These are phyloP conservation scores for Rhodomyrtus psidioides DNA, from an alignment of 441 rosid species.

Conservation along the genomic window DNA sequence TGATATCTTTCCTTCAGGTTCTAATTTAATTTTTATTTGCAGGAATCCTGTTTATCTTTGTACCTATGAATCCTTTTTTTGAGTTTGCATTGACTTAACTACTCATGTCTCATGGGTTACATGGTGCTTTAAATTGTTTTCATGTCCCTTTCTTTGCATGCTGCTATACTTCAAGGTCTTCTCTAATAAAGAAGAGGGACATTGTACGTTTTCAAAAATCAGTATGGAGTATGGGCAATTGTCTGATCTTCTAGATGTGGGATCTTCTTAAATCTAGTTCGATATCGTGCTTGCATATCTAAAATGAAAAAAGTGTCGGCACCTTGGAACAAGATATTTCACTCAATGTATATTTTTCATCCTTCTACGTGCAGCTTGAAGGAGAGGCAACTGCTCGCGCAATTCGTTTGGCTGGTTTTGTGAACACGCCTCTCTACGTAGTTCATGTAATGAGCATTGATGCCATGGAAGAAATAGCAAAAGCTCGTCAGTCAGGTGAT, in stretches of 20 bases:
- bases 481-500: conserved; percentile 89
- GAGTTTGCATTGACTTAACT: background rate
- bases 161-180: background rate
- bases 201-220: background rate
- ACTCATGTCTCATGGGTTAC: background rate
- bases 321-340: background rate
- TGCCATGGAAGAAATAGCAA: conserved; percentile 97
- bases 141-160: background rate
- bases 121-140: background rate
- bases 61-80: background rate
- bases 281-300: background rate
- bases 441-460: conserved; percentile 99
- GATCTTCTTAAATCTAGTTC: background rate
- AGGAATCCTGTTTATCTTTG: background rate
- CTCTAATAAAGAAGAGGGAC: background rate
- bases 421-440: conserved; percentile 87
- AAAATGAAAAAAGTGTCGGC: background rate
- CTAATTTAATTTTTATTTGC: background rate
- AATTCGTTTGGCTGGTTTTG: conserved; percentile 79
- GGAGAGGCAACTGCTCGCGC: conserved; percentile 98
- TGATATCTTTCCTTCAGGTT: background rate
- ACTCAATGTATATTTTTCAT: background rate
- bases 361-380: conserved; percentile 54
- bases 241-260: background rate
- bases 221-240: background rate